A percentile compares a stretch with the other conserved stretches of the same genome.
Evolutionary conservation across 768 basidiomycete species (phyloP).

Genomic region (Russula vinacea): DNA sequence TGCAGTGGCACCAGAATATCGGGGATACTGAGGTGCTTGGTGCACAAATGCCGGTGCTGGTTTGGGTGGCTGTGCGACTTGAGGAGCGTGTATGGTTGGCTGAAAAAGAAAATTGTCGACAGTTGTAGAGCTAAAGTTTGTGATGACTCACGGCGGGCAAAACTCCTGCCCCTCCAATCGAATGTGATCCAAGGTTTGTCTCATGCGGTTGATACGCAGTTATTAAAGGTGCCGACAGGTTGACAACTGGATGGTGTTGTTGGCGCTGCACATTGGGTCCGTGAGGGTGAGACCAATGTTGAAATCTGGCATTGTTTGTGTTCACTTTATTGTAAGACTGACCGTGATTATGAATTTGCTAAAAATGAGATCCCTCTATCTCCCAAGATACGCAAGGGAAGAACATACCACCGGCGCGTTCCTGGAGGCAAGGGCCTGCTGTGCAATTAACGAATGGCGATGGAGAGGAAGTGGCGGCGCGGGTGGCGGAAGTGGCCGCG

Average conservation of each 20-base stretch:
- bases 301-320: neutral
- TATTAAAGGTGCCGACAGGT: neutral
- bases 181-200: neutral
- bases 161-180: neutral
- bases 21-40: neutral
- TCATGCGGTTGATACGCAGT: neutral
- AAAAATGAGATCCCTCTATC: neutral
- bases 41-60: neutral
- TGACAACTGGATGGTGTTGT: neutral
- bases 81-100: neutral
- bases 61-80: neutral
- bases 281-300: neutral
- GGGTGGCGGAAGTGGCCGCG: neutral
- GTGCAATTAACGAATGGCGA: neutral
- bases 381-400: neutral
- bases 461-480: neutral
- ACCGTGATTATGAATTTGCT: conserved; percentile 7
- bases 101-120: neutral
- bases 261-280: neutral
- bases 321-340: neutral
- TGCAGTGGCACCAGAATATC: neutral
- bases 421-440: neutral
- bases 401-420: conserved; percentile 2
- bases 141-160: conserved; percentile 8
- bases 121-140: neutral